Percentiles rank a stretch among this genome's conserved stretches.
These are phyloP conservation scores for Akanthomyces muscarius DNA, from an alignment of 2,329 filamentous ascomycete genomes.

Conservation along the genomic window DNA sequence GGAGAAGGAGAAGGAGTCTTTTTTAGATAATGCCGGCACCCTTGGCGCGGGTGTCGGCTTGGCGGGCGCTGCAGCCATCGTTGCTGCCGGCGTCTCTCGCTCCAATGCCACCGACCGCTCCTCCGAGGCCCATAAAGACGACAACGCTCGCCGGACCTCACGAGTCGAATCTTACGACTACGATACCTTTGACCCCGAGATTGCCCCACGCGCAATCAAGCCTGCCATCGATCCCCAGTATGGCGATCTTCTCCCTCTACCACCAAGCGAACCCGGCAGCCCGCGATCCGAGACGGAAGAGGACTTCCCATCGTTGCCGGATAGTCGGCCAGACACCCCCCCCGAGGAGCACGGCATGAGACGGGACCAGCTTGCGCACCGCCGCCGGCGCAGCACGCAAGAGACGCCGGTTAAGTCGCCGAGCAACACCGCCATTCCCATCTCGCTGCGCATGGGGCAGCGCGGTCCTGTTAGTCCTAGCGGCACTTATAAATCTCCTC, in stretches of 20 bases:
- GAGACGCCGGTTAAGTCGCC: conserved; percentile 48
- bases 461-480: conserved; percentile 42
- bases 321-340: conserved; percentile 56
- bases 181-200: conserved; percentile 53
- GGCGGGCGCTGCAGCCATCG: conserved; percentile 45
- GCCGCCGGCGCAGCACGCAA: conserved; percentile 46
- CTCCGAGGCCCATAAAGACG: conserved; percentile 23
- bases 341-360: conserved; percentile 43
- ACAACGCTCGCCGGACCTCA: conserved; percentile 20
- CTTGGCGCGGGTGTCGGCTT: conserved; percentile 66
- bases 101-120: conserved; percentile 29
- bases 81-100: conserved; percentile 37
- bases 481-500: conserved; percentile 35
- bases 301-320: conserved; percentile 49
- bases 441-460: conserved; percentile 51
- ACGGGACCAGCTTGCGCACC: conserved; percentile 39
- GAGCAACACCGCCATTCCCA: conserved; percentile 55
- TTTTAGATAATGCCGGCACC: conserved; percentile 70
- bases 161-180: conserved; percentile 12
- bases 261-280: conserved; percentile 55
- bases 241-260: conserved; percentile 60
- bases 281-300: conserved; percentile 32
- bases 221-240: conserved; percentile 64
- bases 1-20: conserved; percentile 47
- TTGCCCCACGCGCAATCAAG: conserved; percentile 54